These are phyloP conservation scores for Sistotremastrum niveocremeum DNA, from an alignment of 768 basidiomycete species.

Conservation along the genomic window DNA sequence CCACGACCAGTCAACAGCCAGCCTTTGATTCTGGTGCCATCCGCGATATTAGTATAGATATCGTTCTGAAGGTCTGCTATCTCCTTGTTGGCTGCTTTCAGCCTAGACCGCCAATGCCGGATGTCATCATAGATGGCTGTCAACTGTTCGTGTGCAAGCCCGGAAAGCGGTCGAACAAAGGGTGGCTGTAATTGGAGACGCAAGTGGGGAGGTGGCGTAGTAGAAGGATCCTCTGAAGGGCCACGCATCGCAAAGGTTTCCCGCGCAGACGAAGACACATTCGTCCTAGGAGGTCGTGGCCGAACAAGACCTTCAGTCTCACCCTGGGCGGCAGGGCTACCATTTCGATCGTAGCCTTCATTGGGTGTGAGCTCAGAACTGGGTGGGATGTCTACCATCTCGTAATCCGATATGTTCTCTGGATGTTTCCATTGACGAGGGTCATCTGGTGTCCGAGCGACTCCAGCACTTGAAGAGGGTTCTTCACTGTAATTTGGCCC, in stretches of 20 bases:
- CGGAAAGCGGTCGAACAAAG: slow-evolving; percentile 64
- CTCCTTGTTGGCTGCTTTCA: slow-evolving; percentile 62
- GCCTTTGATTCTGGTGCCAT: slow-evolving; percentile 55
- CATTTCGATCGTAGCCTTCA: slow-evolving; percentile 9
- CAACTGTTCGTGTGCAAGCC: slow-evolving; percentile 51
- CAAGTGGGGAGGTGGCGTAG: slow-evolving; percentile 44
- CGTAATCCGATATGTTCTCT: slow-evolving; percentile 6
- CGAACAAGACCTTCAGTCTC: not conserved
- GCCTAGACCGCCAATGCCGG: slow-evolving; percentile 49
- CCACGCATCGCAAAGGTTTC: slow-evolving; percentile 9
- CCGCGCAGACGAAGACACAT: not conserved
- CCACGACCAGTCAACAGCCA: slow-evolving; percentile 70
- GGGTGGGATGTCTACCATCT: slow-evolving; percentile 8
- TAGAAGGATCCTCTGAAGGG: slow-evolving; percentile 15
- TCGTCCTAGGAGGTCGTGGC: slow-evolving; percentile 1
- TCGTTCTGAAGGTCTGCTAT: slow-evolving; percentile 56
- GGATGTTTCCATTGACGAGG: slow-evolving; percentile 1
- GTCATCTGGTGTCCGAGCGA: slow-evolving; percentile 11
- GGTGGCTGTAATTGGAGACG: slow-evolving; percentile 56
- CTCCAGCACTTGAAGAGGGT: slow-evolving; percentile 1
- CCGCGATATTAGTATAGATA: slow-evolving; percentile 59
- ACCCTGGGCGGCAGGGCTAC: not conserved
- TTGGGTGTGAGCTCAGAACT: slow-evolving; percentile 10
- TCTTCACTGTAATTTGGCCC: slow-evolving; percentile 35
- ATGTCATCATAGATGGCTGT: slow-evolving; percentile 57